Evolutionary conservation across 1,284 basidiomycete genomes (phyloP).

Genomic region (Phenoliferia sp.): DNA sequence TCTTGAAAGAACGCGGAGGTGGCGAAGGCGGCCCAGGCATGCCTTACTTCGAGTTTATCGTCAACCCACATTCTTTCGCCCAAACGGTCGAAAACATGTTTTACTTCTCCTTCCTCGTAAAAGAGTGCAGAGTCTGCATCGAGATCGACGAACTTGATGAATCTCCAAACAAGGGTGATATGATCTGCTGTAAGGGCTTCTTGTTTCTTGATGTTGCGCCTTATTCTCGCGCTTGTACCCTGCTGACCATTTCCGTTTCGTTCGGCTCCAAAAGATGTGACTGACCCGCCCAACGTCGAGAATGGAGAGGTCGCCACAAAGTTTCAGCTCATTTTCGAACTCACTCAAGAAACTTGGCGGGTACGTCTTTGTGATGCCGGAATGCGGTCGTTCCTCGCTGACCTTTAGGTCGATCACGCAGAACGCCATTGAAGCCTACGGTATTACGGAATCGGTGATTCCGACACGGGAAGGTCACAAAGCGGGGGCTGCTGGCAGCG

Average conservation of each 20-base stretch:
- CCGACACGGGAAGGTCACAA: constrained; percentile 32
- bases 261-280: constrained; percentile 10
- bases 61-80: constrained; percentile 80
- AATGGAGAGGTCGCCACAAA: constrained; percentile 58
- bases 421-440: constrained; percentile 74
- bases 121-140: constrained; percentile 56
- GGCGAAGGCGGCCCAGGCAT: constrained; percentile 43
- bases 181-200: constrained; percentile 60
- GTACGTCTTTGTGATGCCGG: constrained; percentile 46
- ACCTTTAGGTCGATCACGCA: constrained; percentile 38
- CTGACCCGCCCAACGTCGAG: constrained; percentile 51
- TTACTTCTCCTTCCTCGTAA: constrained; percentile 82
- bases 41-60: constrained; percentile 75
- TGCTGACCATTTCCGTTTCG: neutral
- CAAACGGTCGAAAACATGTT: constrained; percentile 93
- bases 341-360: constrained; percentile 76
- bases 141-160: constrained; percentile 38
- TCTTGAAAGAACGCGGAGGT: constrained; percentile 24
- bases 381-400: neutral
- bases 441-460: constrained; percentile 56
- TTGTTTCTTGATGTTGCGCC: neutral
- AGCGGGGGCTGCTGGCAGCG: too few relatives aligned
- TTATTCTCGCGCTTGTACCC: too few relatives aligned
- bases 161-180: constrained; percentile 58
- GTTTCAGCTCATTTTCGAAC: constrained; percentile 76